Evolutionary conservation across 805 yeast species (phyloP).

Genomic region (Saturnispora dispora): DNA sequence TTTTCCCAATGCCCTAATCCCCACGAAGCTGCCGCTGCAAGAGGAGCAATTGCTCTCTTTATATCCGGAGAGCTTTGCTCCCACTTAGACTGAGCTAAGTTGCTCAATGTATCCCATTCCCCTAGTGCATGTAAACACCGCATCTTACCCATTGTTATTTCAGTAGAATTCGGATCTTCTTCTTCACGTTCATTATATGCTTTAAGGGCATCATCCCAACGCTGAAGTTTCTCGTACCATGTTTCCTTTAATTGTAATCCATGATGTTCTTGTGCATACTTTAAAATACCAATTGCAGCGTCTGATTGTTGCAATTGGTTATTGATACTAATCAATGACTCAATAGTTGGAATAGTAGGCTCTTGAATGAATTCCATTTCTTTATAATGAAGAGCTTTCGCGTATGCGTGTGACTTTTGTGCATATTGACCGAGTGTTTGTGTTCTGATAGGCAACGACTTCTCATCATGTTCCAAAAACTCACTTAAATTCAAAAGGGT

Average conservation of each 20-base stretch:
- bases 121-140: constrained; percentile 97
- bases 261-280: constrained; percentile 88
- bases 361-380: constrained; percentile 92
- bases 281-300: constrained; percentile 94
- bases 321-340: constrained; percentile 83
- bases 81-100: constrained; percentile 85
- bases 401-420: constrained; percentile 92
- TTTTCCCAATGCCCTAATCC: constrained; percentile 95
- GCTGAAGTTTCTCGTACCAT: constrained; percentile 92
- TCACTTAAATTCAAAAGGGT: constrained; percentile 84
- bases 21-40: constrained; percentile 99
- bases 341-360: constrained; percentile 86
- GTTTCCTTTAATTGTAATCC: constrained; percentile 88
- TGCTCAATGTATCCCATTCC: constrained; percentile 91
- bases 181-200: constrained; percentile 79
- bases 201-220: constrained; percentile 96
- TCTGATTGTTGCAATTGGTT: constrained; percentile 94
- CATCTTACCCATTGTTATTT: constrained; percentile 95
- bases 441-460: constrained; percentile 85
- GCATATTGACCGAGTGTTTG: constrained; percentile 87
- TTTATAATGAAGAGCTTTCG: constrained; percentile 92
- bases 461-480: constrained; percentile 96
- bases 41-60: constrained; percentile 80
- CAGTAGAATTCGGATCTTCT: constrained; percentile 61
- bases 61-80: constrained; percentile 58